phyloP scores from a whole-genome alignment of 2,329 filamentous ascomycete genomes.

The Herpotrichia juniperi region DNA sequence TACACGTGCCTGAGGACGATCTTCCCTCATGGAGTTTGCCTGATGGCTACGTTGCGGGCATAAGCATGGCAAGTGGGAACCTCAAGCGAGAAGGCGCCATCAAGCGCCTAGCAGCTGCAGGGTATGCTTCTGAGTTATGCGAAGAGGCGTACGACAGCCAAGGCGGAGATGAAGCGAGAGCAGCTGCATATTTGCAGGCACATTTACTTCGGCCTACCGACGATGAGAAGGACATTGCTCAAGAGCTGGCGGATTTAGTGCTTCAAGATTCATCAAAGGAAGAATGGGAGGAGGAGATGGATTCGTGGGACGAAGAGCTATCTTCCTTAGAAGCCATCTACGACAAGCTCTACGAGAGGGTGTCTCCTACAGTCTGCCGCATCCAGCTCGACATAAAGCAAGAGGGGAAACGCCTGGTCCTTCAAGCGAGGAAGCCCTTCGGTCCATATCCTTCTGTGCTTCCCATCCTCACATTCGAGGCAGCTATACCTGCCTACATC shows the following conservation, averaged over 20 bases:
- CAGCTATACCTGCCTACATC: constrained; percentile 84
- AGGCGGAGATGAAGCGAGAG: constrained; percentile 73
- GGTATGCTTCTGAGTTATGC: constrained; percentile 86
- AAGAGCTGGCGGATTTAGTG: constrained; percentile 40
- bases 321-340: constrained; percentile 85
- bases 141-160: constrained; percentile 75
- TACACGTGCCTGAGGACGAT: constrained; percentile 97
- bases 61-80: constrained; percentile 83
- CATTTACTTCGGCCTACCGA: constrained; percentile 60
- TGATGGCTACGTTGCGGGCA: constrained; percentile 87
- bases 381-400: constrained; percentile 66
- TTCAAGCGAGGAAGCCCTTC: constrained; percentile 74
- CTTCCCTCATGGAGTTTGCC: constrained; percentile 91
- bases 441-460: constrained; percentile 71
- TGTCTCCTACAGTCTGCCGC: constrained; percentile 69
- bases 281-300: constrained; percentile 49
- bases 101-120: constrained; percentile 79
- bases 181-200: constrained; percentile 80
- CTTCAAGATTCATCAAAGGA: constrained; percentile 48
- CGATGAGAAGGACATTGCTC: constrained; percentile 32
- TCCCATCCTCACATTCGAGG: constrained; percentile 72
- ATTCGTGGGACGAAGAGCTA: constrained; percentile 85
- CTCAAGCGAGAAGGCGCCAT: constrained; percentile 81
- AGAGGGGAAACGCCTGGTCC: constrained; percentile 52
- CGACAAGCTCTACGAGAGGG: constrained; percentile 63